phyloP scores from a whole-genome alignment of 306 rosid genomes.

The Lagenaria siceraria region DNA sequence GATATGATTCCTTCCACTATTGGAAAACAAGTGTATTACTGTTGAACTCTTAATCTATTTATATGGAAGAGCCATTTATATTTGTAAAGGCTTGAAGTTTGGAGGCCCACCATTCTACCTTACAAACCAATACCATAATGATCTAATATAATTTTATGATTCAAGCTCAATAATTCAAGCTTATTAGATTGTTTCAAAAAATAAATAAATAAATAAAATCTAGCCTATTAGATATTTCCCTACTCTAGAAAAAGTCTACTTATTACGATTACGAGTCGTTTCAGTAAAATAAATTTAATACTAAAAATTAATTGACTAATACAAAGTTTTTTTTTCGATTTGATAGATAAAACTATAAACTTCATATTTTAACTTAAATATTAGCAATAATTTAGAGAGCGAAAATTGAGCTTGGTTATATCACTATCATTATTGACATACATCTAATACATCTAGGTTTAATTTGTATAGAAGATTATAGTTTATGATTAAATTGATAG shows the following conservation, averaged over 20 bases:
- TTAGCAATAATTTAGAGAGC: no score
- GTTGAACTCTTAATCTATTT: background rate
- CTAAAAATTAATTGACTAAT: background rate
- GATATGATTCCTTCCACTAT: slow-evolving; percentile 1
- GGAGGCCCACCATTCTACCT: background rate
- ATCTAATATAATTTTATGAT: background rate
- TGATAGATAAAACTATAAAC: no score
- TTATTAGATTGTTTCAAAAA: background rate
- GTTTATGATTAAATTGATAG: no score
- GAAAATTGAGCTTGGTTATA: no score
- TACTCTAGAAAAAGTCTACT: background rate
- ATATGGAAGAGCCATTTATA: background rate
- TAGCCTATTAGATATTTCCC: background rate
- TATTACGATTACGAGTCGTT: background rate
- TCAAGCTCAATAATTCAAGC: background rate
- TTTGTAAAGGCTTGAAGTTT: background rate
- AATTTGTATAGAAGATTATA: no score
- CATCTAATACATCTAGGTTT: no score
- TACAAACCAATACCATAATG: background rate
- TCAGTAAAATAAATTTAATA: background rate
- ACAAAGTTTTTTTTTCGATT: background rate
- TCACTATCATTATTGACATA: no score
- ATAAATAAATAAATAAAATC: no score
- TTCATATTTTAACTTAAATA: no score
- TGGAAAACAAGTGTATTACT: background rate